These are phyloP conservation scores for Ogataea angusta DNA, from an alignment of 805 yeast species.

Conservation along the genomic window DNA sequence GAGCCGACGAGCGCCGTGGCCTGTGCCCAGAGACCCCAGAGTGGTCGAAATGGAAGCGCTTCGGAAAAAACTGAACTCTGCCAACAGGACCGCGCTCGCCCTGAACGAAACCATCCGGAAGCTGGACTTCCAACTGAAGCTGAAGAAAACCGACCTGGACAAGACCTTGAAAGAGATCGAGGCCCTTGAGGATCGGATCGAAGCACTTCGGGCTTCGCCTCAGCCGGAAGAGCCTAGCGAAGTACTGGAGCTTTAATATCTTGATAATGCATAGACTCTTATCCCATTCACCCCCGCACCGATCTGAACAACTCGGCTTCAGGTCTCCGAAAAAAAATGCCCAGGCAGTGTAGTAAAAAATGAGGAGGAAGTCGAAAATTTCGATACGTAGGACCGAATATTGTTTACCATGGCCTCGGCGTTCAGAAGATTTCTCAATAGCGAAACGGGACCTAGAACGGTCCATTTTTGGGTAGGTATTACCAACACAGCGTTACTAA, in stretches of 20 bases:
- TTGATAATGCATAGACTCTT: not conserved
- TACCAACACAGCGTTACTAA: constrained; percentile 7
- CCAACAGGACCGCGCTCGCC: constrained; percentile 10
- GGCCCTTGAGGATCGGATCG: constrained; percentile 9
- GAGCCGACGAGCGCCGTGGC: constrained; percentile 1
- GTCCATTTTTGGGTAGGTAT: constrained; percentile 89
- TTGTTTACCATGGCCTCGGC: constrained; percentile 40
- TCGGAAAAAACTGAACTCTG: constrained; percentile 4
- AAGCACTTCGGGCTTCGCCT: constrained; percentile 2
- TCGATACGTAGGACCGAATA: not conserved
- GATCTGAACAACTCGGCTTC: constrained; percentile 5
- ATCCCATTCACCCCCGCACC: constrained; percentile 7
- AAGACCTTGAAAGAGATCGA: constrained; percentile 9
- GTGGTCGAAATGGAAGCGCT: constrained; percentile 6
- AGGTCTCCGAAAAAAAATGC: constrained; percentile 5
- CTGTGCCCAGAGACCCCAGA: not conserved
- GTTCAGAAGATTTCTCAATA: constrained; percentile 68
- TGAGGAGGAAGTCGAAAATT: constrained; percentile 1
- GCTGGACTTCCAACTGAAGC: constrained; percentile 8
- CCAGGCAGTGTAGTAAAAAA: not conserved
- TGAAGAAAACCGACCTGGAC: constrained; percentile 12
- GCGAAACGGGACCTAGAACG: constrained; percentile 96
- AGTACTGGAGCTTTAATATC: not conserved
- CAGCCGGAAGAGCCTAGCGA: not conserved
- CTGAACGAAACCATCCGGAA: constrained; percentile 14